These are phyloP conservation scores for Kodamaea restingae DNA, from an alignment of 805 yeast species.

Conservation along the genomic window DNA sequence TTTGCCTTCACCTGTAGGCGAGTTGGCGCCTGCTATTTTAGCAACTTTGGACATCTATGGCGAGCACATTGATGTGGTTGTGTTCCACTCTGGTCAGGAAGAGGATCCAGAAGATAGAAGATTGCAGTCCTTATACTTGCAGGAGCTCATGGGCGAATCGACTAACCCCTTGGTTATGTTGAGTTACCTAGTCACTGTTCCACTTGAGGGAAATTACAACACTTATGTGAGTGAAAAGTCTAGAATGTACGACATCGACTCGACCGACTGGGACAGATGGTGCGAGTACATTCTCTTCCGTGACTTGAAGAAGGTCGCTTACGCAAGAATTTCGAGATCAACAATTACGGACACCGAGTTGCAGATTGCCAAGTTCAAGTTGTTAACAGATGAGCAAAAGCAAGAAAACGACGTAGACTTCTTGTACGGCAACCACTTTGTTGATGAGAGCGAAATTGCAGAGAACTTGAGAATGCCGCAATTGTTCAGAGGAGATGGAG, in stretches of 20 bases:
- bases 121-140: conserved; percentile 72
- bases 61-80: conserved; percentile 82
- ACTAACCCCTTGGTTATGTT: conserved; percentile 79
- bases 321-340: conserved; percentile 89
- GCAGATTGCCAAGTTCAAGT: conserved; percentile 88
- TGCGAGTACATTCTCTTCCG: conserved; percentile 93
- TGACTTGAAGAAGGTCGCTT: conserved; percentile 80
- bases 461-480: conserved; percentile 71
- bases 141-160: conserved; percentile 77
- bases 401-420: conserved; percentile 31
- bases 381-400: conserved; percentile 39
- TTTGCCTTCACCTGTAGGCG: conserved; percentile 96
- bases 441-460: conserved; percentile 54
- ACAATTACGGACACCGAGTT: conserved; percentile 96
- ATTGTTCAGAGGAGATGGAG: conserved; percentile 83
- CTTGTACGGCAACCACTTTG: conserved; percentile 52
- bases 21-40: conserved; percentile 95
- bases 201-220: conserved; percentile 85
- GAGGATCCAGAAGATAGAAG: conserved; percentile 94
- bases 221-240: conserved; percentile 80
- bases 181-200: conserved; percentile 87
- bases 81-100: conserved; percentile 97
- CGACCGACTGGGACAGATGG: conserved; percentile 96
- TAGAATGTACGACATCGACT: conserved; percentile 91
- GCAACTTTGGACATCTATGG: conserved; percentile 94